Evolutionary conservation across 805 yeast genomes (phyloP), one percentile per base, ranked within the genome.

Genomic region (Nakazawaea ernobii): DNA sequence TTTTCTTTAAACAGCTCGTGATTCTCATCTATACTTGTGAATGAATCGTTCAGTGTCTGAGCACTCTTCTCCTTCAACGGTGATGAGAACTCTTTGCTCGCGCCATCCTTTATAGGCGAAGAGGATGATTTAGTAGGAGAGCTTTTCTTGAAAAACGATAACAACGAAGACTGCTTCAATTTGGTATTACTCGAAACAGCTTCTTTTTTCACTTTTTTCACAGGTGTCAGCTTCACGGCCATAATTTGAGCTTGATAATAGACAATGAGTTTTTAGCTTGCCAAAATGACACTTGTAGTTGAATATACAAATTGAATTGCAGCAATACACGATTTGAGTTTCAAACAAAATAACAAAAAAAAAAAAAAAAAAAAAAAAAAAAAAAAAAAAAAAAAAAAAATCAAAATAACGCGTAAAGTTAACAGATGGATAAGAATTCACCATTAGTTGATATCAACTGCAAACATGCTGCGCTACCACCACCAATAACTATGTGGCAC

Each of bases 131-230:
- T 64, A 60, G 13, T 62, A 54, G 55, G 67, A 62, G 55, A 66
- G 65, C 10, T 66, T n/a, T 47, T 47, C 32, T 47, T 47, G 41
- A 47, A 47, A 33, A 47, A 47, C 4, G 50, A 47, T 20, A 67
- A 55, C 30, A 68, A 49, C 10, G 63, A 56, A 5, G 69, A 59
- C 52, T 68, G 72, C 43, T 67, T 67, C 60, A 63, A 55, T 39
- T 61, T 65, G 53, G 60, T 58, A 41, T 57, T 61, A 6, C 67
- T 59, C 1, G 65, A 59, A 33, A 57, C 43, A 6, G 41, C 51
- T 15, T 49, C 51, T 17, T 43, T 51, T 26, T 44, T 47, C 10
- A 11, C 8, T 2, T 24, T 43, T 33, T 48, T 48, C 30, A 33
- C 39, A 13, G 47, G 46, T 20, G 50, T 48, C 20, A 20, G 33